Evolutionary conservation across 176 grass and related monocot species (phyloP).

Genomic region (Rhynchospora breviuscula): DNA sequence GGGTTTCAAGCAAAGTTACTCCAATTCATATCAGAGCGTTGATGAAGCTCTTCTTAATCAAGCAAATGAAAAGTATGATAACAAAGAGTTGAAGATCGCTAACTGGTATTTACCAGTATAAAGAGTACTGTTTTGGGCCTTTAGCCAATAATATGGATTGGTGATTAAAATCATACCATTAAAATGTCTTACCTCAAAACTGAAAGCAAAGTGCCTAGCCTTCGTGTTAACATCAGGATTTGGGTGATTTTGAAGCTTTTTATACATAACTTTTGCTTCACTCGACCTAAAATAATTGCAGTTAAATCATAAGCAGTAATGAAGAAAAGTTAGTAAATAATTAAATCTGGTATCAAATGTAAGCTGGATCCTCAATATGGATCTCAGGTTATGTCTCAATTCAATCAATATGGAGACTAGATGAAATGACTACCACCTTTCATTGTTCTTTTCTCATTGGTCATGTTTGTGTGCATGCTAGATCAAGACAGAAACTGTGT

Average conservation of each 20-base stretch:
- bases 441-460: neutral
- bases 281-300: conserved; percentile 45
- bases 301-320: neutral
- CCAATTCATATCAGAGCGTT: neutral
- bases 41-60: neutral
- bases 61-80: neutral
- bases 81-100: too few species aligned
- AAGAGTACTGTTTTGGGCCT: too few species aligned
- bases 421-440: neutral
- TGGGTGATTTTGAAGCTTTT: conserved; percentile 77
- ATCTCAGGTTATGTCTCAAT: neutral
- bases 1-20: neutral
- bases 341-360: neutral
- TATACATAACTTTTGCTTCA: conserved; percentile 80
- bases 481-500: neutral
- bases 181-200: conserved; percentile 64
- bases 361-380: neutral
- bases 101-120: too few species aligned
- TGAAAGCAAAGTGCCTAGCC: conserved; percentile 69
- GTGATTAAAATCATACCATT: neutral
- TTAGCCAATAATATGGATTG: too few species aligned
- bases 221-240: conserved; percentile 63
- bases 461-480: neutral
- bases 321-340: neutral
- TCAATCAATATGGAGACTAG: neutral